Percentiles rank a stretch among this genome's conserved stretches.
These are phyloP conservation scores for Hemileccinum rubropunctum DNA, from an alignment of 768 basidiomycete species.

Conservation along the genomic window DNA sequence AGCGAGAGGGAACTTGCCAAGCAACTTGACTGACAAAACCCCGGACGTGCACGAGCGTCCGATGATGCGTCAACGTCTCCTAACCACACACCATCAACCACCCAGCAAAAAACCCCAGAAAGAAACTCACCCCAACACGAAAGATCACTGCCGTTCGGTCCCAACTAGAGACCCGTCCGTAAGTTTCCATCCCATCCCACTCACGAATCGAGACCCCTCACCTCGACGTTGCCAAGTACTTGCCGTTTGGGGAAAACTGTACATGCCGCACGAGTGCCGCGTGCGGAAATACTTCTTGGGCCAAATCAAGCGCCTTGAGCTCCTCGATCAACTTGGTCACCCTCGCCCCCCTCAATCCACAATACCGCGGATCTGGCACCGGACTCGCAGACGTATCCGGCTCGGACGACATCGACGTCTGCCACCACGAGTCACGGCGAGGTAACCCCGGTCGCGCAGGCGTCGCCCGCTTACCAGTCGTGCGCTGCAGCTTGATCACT, in stretches of 20 bases:
- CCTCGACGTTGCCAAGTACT: conserved; percentile 54
- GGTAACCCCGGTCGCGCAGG: conserved; percentile 22
- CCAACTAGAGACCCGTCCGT: conserved; percentile 34
- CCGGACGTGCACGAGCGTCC: conserved; percentile 46
- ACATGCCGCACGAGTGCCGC: conserved; percentile 51
- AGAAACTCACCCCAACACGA: conserved; percentile 37
- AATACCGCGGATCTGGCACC: conserved; percentile 12
- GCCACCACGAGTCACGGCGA: conserved; percentile 29
- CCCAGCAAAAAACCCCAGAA: not conserved
- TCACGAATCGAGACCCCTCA: conserved; percentile 15
- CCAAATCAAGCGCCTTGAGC: conserved; percentile 36
- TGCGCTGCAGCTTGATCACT: conserved; percentile 40
- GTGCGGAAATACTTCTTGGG: conserved; percentile 41
- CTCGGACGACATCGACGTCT: conserved; percentile 6
- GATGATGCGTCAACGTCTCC: conserved; percentile 42
- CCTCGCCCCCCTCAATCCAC: conserved; percentile 36
- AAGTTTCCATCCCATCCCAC: not conserved
- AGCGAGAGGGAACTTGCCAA: conserved; percentile 32
- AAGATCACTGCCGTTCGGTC: conserved; percentile 49
- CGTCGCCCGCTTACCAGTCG: conserved; percentile 23
- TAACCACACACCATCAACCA: conserved; percentile 15
- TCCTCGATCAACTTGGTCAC: conserved; percentile 39
- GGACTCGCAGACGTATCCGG: conserved; percentile 14
- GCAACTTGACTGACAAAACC: conserved; percentile 56
- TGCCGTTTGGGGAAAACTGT: conserved; percentile 56